These are phyloP conservation scores for Microcyclospora pomicola DNA, from an alignment of 2,329 filamentous ascomycete species.

Conservation along the genomic window DNA sequence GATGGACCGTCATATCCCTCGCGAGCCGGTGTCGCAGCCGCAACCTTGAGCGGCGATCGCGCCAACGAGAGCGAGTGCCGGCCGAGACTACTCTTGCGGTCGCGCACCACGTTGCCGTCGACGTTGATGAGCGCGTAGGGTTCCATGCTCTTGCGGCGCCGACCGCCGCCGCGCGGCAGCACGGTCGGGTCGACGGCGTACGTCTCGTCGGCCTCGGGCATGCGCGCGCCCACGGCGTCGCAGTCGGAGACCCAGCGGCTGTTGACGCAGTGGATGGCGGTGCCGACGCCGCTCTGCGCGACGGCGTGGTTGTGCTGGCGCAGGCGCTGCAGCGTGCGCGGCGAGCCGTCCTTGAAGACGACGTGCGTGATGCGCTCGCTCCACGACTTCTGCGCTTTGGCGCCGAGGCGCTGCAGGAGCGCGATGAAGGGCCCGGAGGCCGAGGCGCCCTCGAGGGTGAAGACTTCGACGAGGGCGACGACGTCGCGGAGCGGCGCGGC, in stretches of 20 bases:
- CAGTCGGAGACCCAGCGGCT: constrained; percentile 25
- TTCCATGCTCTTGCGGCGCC: constrained; percentile 25
- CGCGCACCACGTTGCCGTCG: constrained; percentile 20
- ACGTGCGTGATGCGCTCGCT: constrained; percentile 25
- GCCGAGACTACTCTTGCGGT: constrained; percentile 17
- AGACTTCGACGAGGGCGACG: constrained; percentile 23
- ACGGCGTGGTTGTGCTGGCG: constrained; percentile 21
- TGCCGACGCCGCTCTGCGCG: constrained; percentile 10
- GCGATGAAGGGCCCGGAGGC: constrained; percentile 22
- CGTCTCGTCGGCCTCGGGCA: constrained; percentile 19
- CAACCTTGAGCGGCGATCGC: constrained; percentile 10
- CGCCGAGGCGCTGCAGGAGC: constrained; percentile 22
- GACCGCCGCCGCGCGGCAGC: constrained; percentile 16
- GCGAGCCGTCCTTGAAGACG: constrained; percentile 26
- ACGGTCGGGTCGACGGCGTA: constrained; percentile 23
- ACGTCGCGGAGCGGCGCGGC: constrained; percentile 20
- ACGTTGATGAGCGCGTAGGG: constrained; percentile 19
- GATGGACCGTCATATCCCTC: constrained; percentile 4
- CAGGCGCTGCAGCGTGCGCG: constrained; percentile 21
- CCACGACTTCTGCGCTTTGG: constrained; percentile 23
- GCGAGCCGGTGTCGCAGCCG: constrained; percentile 8
- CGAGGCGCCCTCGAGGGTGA: constrained; percentile 22
- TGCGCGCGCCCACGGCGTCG: constrained; percentile 16
- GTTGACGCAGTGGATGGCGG: constrained; percentile 23
- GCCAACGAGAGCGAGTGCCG: constrained; percentile 13